phyloP scores from a whole-genome alignment of 2,329 filamentous ascomycete genomes.

The Alternaria sp. region DNA sequence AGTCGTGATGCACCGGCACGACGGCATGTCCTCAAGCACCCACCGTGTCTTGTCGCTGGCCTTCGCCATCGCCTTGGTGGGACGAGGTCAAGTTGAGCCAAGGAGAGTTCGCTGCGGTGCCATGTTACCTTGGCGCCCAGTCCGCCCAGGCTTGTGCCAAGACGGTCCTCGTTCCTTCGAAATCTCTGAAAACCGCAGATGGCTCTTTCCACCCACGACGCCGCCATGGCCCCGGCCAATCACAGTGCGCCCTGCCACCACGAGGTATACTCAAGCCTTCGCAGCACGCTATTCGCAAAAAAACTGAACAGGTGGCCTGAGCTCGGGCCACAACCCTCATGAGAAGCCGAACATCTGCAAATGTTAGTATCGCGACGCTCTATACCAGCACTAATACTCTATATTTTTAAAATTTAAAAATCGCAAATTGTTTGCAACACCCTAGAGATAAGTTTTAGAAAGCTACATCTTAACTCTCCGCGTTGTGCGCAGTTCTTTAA shows the following conservation, averaged over 20 bases:
- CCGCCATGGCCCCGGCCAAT: background rate
- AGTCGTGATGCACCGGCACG: background rate
- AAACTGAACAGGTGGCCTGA: no score
- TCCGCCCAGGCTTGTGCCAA: constrained; percentile 9
- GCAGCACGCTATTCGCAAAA: no score
- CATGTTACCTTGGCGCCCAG: constrained; percentile 16
- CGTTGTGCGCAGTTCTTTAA: no score
- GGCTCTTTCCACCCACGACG: background rate
- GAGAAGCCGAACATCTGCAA: no score
- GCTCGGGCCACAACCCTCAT: no score
- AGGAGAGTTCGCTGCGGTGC: constrained; percentile 4
- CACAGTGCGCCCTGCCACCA: background rate
- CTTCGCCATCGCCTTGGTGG: constrained; percentile 9
- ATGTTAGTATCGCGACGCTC: no score
- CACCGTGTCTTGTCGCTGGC: background rate
- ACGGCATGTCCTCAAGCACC: background rate
- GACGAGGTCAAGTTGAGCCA: background rate
- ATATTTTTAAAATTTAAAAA: no score
- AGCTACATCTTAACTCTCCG: no score
- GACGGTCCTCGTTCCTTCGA: constrained; percentile 3
- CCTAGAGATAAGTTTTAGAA: no score
- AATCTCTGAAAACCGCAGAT: constrained; percentile 16
- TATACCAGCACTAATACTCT: no score
- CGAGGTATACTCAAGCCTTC: constrained; percentile 8
- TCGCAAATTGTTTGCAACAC: no score